These are phyloP conservation scores for Populus alba DNA, from an alignment of 345 rosid species.

Conservation along the genomic window DNA sequence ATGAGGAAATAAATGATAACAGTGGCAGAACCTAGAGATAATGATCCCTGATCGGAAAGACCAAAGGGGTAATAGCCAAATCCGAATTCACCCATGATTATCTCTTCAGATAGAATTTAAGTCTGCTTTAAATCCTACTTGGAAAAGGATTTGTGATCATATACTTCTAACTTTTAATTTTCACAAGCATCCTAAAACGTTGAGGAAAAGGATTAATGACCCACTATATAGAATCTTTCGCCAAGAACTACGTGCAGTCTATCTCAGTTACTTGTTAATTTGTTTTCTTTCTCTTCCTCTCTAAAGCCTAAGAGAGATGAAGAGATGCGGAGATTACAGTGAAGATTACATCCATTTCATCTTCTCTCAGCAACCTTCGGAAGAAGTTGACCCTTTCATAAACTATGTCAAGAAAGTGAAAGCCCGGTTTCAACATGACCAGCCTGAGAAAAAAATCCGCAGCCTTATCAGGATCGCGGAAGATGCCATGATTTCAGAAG, in stretches of 20 bases:
- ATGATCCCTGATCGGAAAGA: too few relatives aligned
- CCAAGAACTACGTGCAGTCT: not conserved
- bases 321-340: not conserved
- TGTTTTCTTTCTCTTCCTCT: not conserved
- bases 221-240: not conserved
- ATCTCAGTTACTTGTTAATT: not conserved
- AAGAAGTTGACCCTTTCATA: not conserved
- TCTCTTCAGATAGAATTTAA: too few relatives aligned
- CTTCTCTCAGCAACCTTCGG: not conserved
- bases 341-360: not conserved
- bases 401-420: not conserved
- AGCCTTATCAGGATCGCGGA: not conserved
- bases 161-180: too few relatives aligned
- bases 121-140: too few relatives aligned
- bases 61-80: too few relatives aligned
- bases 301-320: not conserved
- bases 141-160: too few relatives aligned
- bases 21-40: too few relatives aligned
- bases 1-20: too few relatives aligned
- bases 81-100: too few relatives aligned
- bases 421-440: not conserved
- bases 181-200: too few relatives aligned
- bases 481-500: not conserved
- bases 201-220: not conserved
- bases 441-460: not conserved